Conservation (phyloP, 148 eudicot species). For the Rhododendron mucronatum region DNA sequence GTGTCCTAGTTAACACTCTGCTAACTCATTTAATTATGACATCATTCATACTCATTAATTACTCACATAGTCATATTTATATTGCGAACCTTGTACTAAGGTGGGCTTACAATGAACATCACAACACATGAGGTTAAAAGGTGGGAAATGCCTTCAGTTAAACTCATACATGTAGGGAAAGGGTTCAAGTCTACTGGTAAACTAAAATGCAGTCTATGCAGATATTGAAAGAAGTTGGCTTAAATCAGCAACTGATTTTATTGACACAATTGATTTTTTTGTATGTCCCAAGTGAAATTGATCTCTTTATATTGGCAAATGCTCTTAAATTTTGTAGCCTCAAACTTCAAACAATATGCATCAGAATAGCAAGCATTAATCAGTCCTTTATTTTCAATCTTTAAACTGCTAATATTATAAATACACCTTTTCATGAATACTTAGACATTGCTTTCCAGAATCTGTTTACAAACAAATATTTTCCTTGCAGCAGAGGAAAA, state of each 20-base stretch:
- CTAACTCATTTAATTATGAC: neutral
- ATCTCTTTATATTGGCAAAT: neutral
- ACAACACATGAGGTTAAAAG: neutral
- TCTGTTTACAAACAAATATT: neutral
- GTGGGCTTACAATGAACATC: neutral
- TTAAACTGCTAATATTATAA: neutral
- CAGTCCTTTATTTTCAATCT: neutral
- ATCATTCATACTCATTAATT: neutral
- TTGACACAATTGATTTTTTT: neutral
- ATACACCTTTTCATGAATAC: neutral
- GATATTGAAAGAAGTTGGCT: neutral
- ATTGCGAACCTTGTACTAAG: neutral
- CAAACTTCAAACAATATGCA: neutral
- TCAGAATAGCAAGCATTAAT: neutral
- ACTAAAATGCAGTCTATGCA: neutral
- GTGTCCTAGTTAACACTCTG: neutral
- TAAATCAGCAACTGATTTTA: neutral
- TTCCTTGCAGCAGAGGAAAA: neutral
- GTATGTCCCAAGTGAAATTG: neutral
- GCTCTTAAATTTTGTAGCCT: neutral
- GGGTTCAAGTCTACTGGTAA: neutral
- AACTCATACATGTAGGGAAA: neutral
- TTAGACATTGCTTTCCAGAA: neutral
- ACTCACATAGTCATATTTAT: neutral
- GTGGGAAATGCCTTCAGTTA: neutral